These are phyloP conservation scores for Oryza glumipatula DNA, from an alignment of 176 grass and related monocot species.

Conservation along the genomic window DNA sequence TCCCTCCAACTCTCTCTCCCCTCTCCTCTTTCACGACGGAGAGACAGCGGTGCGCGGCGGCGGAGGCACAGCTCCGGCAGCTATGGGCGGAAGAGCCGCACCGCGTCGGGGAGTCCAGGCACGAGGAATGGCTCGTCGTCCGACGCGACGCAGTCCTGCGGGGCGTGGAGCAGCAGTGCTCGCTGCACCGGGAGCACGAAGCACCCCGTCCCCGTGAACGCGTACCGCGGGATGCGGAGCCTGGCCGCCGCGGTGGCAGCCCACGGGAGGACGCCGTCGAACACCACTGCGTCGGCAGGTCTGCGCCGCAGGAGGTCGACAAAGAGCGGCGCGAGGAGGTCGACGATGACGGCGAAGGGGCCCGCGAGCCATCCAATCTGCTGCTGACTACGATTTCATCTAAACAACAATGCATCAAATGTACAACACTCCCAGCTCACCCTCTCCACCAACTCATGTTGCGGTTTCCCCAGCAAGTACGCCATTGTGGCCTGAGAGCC, in stretches of 20 bases:
- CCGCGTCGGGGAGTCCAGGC: slow-evolving; percentile 45
- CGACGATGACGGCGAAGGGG: slow-evolving; percentile 46
- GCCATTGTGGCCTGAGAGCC: no score
- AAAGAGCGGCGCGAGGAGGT: slow-evolving; percentile 65
- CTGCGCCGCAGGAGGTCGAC: slow-evolving; percentile 32
- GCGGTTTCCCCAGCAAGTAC: no score
- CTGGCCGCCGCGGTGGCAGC: slow-evolving; percentile 45
- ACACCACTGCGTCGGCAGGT: slow-evolving; percentile 58
- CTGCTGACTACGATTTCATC: no score
- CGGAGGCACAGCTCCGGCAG: no score
- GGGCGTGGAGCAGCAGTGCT: slow-evolving; percentile 40
- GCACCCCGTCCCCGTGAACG: slow-evolving; percentile 66
- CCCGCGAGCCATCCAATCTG: slow-evolving; percentile 16
- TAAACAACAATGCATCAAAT: no score
- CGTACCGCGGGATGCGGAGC: slow-evolving; percentile 59
- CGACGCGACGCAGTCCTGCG: slow-evolving; percentile 39
- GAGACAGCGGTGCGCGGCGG: no score
- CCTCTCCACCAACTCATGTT: no score
- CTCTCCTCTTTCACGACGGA: no score
- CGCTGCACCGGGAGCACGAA: slow-evolving; percentile 67
- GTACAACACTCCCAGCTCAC: no score
- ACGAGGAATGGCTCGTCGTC: slow-evolving; percentile 57
- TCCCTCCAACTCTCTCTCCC: no score
- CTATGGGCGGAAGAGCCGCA: slow-evolving; percentile 25
- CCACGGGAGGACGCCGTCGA: slow-evolving; percentile 70